Percentiles rank a stretch among this genome's conserved stretches.
These are phyloP conservation scores for Penicillium tannophilum DNA, from an alignment of 495 filamentous ascomycete genomes.

Conservation along the genomic window DNA sequence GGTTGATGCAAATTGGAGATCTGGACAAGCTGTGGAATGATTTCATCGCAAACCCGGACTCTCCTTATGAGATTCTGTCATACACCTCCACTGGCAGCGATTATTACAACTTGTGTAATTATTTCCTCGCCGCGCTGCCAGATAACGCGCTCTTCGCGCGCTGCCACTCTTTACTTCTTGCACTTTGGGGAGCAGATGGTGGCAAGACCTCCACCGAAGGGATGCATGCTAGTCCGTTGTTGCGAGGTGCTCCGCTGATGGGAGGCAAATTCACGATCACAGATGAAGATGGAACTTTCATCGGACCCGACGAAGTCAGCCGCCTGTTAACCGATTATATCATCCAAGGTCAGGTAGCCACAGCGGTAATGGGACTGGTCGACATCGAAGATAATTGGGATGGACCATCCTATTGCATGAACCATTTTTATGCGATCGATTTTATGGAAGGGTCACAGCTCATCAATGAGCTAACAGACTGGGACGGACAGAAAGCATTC, in stretches of 20 bases:
- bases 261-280: slow-evolving; percentile 17
- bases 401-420: slow-evolving; percentile 49
- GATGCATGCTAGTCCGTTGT: slow-evolving; percentile 49
- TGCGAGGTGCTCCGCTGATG: slow-evolving; percentile 42
- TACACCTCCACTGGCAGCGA: neutral
- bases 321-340: slow-evolving; percentile 54
- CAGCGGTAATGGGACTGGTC: slow-evolving; percentile 51
- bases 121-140: slow-evolving; percentile 44
- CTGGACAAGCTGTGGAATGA: slow-evolving; percentile 51
- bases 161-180: slow-evolving; percentile 51
- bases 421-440: slow-evolving; percentile 51
- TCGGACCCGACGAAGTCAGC: slow-evolving; percentile 34
- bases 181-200: slow-evolving; percentile 43
- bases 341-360: slow-evolving; percentile 52
- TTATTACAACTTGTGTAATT: slow-evolving; percentile 50
- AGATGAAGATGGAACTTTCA: slow-evolving; percentile 25
- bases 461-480: slow-evolving; percentile 52
- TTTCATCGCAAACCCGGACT: slow-evolving; percentile 46
- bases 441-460: slow-evolving; percentile 53
- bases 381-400: slow-evolving; percentile 55
- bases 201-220: slow-evolving; percentile 53
- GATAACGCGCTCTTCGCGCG: slow-evolving; percentile 51
- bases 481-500: slow-evolving; percentile 51
- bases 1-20: slow-evolving; percentile 57
- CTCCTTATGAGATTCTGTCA: slow-evolving; percentile 29